phyloP scores from a whole-genome alignment of 176 grass and related monocot species.

The Musa troglodytarum region DNA sequence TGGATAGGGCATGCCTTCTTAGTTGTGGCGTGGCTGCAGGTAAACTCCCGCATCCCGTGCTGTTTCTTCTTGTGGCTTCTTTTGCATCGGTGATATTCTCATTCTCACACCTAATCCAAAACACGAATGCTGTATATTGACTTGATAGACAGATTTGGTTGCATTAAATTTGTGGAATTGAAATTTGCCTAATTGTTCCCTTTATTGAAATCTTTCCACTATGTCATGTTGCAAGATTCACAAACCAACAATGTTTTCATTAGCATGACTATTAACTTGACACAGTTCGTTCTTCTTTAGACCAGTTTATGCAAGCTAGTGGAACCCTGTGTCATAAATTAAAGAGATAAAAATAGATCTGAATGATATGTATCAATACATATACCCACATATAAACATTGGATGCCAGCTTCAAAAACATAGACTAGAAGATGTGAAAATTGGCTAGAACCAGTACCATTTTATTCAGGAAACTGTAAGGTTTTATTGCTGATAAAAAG shows the following conservation, averaged over 20 bases:
- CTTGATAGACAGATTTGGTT: not conserved
- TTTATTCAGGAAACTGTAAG: not conserved
- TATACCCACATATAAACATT: not conserved
- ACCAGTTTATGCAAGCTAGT: too few species aligned
- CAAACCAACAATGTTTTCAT: too few species aligned
- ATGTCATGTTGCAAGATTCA: too few species aligned
- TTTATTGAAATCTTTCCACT: too few species aligned
- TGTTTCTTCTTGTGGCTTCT: not conserved
- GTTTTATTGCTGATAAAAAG: not conserved
- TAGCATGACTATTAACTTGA: too few species aligned
- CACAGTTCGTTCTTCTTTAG: too few species aligned
- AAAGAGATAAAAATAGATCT: not conserved
- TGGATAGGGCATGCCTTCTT: conserved; percentile 82
- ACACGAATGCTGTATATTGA: too few species aligned
- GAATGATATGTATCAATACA: not conserved
- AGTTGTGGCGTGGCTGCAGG: conserved; percentile 88
- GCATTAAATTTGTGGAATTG: conserved; percentile 11
- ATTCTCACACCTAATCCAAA: not conserved
- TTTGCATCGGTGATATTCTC: too few species aligned
- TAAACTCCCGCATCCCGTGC: conserved; percentile 12
- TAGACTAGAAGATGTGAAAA: not conserved
- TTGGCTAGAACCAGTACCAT: not conserved
- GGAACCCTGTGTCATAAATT: not conserved
- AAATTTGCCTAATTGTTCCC: not conserved
- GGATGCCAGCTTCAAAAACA: not conserved